Evolutionary conservation across 2,329 filamentous ascomycete species (phyloP), one percentile per base, ranked within the genome.

Genomic region (Fusarium liriodendri): DNA sequence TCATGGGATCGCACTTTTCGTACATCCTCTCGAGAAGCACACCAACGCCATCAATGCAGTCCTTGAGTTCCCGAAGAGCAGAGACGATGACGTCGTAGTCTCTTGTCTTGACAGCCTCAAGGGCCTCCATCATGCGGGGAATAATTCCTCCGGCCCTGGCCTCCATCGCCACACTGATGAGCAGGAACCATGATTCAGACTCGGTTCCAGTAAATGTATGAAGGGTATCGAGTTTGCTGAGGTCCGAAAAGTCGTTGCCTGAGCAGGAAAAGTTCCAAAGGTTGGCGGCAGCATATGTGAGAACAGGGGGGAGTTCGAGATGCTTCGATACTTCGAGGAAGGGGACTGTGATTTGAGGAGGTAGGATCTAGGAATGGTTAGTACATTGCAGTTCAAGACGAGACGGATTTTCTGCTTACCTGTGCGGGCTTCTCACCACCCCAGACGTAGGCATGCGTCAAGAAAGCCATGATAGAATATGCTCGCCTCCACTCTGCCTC

Each of bases 181-280:
- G 87, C 76, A 95, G 95, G 84, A 98, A 98, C 96, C 96, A 98
- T 77, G 95, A 95, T 83, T 98, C 96, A 75, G 97, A 95, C 60
- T 92, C 84, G 9, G 94, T 97, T 29, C 95, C 95, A 6, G 95
- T 98, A 78, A 98, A 97, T 14, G 95, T 97, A 79, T 93, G 89
- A 11, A 95, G 87, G 0, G 92, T 92, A 22, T 88, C 86, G 13
- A 98, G 86, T 60, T 93, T 91, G 67, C 94, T 89, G 11, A 96
- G 85, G 66, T 90, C 85, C 73, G 91, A 89, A 32, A 93, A 89
- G 59, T 91, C 88, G 1, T 76, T 52, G 3, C 82, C 80, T 0
- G 76, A 70, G 42, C 92, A 90, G 71, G 89, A 87, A 83, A 94
- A 98, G 83, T 98, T 98, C 95, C 95, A 98, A 14, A 98, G 87